Evolutionary conservation across 148 eudicot species (phyloP).

Genomic region (Rhododendron williamsianum): DNA sequence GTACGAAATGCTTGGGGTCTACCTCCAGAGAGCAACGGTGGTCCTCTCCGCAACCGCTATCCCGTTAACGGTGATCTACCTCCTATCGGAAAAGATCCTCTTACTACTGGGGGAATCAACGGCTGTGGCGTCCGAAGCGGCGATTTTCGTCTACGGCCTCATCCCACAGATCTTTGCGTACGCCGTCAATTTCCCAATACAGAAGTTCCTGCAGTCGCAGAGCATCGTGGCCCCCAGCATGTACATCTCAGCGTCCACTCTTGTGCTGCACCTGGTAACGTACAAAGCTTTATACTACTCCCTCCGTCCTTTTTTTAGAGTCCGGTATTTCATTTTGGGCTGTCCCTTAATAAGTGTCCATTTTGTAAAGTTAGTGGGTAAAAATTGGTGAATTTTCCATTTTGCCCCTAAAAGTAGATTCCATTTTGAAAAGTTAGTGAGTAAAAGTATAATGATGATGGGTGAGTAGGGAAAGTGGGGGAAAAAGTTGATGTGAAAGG

Average conservation of each 20-base stretch:
- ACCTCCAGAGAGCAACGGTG: conserved; percentile 53
- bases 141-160: conserved; percentile 41
- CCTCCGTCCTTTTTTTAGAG: too few relatives aligned
- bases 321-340: too few relatives aligned
- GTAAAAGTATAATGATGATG: too few relatives aligned
- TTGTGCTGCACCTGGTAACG: conserved; percentile 15
- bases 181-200: conserved; percentile 46
- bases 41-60: conserved; percentile 34
- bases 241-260: conserved; percentile 33
- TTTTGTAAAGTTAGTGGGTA: too few relatives aligned
- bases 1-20: conserved; percentile 56
- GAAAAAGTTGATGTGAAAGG: too few relatives aligned
- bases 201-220: conserved; percentile 52
- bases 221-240: conserved; percentile 45
- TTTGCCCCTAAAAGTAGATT: too few relatives aligned
- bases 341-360: too few relatives aligned
- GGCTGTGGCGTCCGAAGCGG: conserved; percentile 29
- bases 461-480: too few relatives aligned
- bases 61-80: conserved; percentile 41
- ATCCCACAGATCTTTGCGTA: conserved; percentile 56
- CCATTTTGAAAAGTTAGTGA: too few relatives aligned
- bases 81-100: conserved; percentile 34
- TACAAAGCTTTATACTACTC: not conserved
- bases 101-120: conserved; percentile 37
- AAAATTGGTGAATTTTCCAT: too few relatives aligned